phyloP scores from a whole-genome alignment of 2,329 filamentous ascomycete genomes.

The Pseudopithomyces maydicus region DNA sequence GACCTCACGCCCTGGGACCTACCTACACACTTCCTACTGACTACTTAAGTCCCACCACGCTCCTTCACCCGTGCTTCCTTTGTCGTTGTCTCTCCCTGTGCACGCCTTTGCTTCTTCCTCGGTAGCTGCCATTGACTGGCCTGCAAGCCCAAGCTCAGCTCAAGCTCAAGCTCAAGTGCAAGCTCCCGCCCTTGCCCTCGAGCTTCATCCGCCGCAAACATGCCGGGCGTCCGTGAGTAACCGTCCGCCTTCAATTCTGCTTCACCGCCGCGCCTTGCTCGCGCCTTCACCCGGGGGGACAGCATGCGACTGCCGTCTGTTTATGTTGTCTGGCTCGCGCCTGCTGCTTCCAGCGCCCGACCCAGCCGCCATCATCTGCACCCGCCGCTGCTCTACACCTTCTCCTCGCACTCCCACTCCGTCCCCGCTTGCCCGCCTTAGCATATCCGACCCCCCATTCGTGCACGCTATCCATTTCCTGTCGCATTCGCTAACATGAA shows the following conservation, averaged over 20 bases:
- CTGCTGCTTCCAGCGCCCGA: not conserved
- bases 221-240: slow-evolving; percentile 49
- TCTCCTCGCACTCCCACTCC: too few species aligned
- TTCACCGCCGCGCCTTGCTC: not conserved
- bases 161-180: too few species aligned
- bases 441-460: not conserved
- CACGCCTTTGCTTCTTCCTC: not conserved
- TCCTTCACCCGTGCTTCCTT: slow-evolving; percentile 11
- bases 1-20: not conserved
- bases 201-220: slow-evolving; percentile 26
- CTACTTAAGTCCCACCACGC: slow-evolving; percentile 5
- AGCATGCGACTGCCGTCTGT: not conserved
- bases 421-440: not conserved
- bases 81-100: slow-evolving; percentile 2
- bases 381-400: not conserved
- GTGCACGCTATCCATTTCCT: not conserved
- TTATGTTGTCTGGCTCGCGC: not conserved
- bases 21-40: too few species aligned
- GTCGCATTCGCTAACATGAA: slow-evolving; percentile 16
- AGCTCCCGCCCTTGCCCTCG: slow-evolving; percentile 4
- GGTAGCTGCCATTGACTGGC: not conserved
- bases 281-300: not conserved
- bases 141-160: too few species aligned
- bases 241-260: slow-evolving; percentile 1
- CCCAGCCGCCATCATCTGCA: not conserved